These are phyloP conservation scores for Dittrichia graveolens DNA, from an alignment of 129 eudicot species.

Conservation along the genomic window DNA sequence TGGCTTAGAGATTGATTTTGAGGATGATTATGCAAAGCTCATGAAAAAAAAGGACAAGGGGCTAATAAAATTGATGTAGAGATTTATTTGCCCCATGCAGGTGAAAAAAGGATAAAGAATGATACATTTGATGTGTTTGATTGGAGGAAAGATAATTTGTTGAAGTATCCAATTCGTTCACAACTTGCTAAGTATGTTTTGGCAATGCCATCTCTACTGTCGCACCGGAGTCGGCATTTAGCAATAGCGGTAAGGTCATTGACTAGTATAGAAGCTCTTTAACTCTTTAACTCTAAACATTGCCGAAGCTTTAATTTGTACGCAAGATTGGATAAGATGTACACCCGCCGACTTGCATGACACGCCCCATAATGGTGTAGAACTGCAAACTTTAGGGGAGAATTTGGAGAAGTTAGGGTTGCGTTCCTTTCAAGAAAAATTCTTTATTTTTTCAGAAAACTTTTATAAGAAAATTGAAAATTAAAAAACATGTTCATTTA, in stretches of 20 bases:
- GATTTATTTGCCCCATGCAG: neutral
- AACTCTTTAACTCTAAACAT: neutral
- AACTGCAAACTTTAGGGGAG: neutral
- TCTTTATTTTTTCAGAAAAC: too few relatives aligned
- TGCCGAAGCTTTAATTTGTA: neutral
- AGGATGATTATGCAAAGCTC: neutral
- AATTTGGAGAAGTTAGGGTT: too few relatives aligned
- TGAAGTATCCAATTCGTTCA: neutral
- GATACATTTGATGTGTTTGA: neutral
- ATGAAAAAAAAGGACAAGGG: too few relatives aligned
- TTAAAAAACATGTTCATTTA: too few relatives aligned
- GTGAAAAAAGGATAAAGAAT: neutral
- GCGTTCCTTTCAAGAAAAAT: too few relatives aligned
- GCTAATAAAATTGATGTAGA: neutral
- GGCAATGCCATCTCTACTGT: neutral
- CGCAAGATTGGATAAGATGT: neutral
- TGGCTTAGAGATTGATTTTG: neutral
- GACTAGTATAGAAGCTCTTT: slow-evolving; percentile 1
- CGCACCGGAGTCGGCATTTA: neutral
- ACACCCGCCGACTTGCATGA: neutral
- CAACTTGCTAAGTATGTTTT: neutral
- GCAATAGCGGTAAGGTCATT: neutral
- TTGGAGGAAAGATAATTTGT: neutral
- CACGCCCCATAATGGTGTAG: neutral
- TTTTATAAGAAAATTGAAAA: too few relatives aligned